These are phyloP conservation scores for Ophiostoma sp. DNA, from an alignment of 2,329 filamentous ascomycete species.

Conservation along the genomic window DNA sequence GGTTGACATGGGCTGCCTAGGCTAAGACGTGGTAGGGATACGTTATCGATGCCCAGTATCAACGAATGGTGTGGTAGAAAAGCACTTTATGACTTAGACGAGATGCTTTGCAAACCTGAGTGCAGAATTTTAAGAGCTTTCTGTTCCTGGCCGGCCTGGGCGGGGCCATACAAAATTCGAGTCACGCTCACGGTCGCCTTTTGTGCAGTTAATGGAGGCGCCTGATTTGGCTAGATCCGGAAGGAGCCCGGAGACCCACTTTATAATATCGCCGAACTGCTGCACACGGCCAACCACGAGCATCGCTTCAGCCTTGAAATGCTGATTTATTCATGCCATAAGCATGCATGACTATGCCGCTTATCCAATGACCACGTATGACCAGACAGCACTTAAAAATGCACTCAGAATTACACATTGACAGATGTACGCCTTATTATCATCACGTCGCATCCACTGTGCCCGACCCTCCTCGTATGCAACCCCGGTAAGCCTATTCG, in stretches of 20 bases:
- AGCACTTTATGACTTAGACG: slow-evolving; percentile 13
- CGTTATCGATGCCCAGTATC: neutral
- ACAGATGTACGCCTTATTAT: neutral
- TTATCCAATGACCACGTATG: neutral
- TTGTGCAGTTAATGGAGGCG: neutral
- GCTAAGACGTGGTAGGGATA: neutral
- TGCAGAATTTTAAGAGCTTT: slow-evolving; percentile 12
- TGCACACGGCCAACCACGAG: neutral
- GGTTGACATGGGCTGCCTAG: neutral
- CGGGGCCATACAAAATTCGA: neutral
- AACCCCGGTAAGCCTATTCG: too few species aligned
- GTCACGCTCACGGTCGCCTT: slow-evolving; percentile 1
- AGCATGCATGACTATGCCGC: neutral
- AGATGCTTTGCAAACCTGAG: neutral
- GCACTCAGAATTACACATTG: neutral
- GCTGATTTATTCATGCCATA: neutral
- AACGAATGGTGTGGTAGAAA: slow-evolving; percentile 2
- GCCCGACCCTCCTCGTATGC: neutral
- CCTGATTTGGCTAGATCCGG: neutral
- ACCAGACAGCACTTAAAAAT: neutral
- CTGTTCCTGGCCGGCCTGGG: neutral
- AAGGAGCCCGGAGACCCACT: neutral
- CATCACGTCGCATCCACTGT: neutral
- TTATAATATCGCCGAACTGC: neutral
- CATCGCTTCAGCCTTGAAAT: neutral